Conservation (phyloP, 1,284 basidiomycete genomes). For the Peniophora sp. region DNA sequence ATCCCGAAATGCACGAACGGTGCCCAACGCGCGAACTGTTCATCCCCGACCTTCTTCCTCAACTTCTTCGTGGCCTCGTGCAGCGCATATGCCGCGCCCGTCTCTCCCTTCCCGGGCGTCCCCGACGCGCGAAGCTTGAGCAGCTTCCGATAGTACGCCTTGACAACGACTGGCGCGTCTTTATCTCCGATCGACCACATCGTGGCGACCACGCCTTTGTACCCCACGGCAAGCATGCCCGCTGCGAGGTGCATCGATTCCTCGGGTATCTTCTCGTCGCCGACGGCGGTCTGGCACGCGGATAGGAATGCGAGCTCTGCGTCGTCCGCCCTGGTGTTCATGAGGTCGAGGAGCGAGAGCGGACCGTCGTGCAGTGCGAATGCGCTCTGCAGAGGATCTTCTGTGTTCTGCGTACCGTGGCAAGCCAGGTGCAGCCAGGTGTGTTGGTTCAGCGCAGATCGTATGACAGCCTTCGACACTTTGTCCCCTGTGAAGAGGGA, state of each 20-base stretch:
- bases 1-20: constrained; percentile 1
- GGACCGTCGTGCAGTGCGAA: neutral
- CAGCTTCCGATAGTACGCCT: constrained; percentile 3
- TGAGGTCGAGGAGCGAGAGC: neutral
- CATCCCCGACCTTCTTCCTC: neutral
- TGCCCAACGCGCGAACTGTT: neutral
- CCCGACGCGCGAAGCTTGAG: neutral
- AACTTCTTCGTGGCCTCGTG: neutral
- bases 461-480: neutral
- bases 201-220: constrained; percentile 13
- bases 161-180: constrained; percentile 7
- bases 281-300: neutral
- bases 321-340: neutral
- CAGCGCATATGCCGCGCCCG: neutral
- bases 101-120: neutral
- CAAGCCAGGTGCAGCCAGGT: neutral
- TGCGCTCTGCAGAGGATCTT: neutral
- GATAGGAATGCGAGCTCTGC: constrained; percentile 1
- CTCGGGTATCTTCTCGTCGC: constrained; percentile 7
- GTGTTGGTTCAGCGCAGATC: neutral
- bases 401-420: neutral
- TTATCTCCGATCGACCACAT: constrained; percentile 17
- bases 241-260: constrained; percentile 17
- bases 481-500: constrained; percentile 9
- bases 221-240: constrained; percentile 16